These are phyloP conservation scores for Fusarium heterosporum DNA, from an alignment of 2,329 filamentous ascomycete species.

Conservation along the genomic window DNA sequence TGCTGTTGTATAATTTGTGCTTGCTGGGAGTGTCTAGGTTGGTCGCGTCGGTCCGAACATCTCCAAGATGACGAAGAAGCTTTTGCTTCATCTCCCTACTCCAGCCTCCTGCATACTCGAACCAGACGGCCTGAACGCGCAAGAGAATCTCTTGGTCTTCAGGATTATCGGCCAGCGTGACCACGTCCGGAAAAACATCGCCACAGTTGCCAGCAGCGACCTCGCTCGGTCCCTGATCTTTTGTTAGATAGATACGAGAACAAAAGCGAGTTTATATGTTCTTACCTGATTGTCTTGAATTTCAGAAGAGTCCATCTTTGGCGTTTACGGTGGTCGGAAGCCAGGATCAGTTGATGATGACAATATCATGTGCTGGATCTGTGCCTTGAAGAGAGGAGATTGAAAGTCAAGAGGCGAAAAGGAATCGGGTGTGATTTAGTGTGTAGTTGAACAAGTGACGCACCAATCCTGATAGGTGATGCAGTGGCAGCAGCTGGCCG, in stretches of 20 bases:
- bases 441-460: background rate
- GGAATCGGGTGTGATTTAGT: background rate
- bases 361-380: background rate
- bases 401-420: background rate
- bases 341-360: background rate
- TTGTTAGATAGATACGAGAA: background rate
- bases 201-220: background rate
- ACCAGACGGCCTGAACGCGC: conserved; percentile 7
- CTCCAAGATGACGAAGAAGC: background rate
- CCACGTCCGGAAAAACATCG: background rate
- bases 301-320: background rate
- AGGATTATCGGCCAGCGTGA: conserved; percentile 1
- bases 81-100: background rate
- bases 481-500: background rate
- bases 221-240: background rate
- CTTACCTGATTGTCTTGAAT: background rate
- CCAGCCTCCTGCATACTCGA: background rate
- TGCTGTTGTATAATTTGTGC: conserved; percentile 7
- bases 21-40: conserved; percentile 3
- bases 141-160: conserved; percentile 16
- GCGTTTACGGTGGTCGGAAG: background rate
- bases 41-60: background rate
- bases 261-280: background rate
- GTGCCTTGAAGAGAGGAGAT: background rate
- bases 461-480: background rate